phyloP scores from a whole-genome alignment of 2,329 filamentous ascomycete genomes.

The Mycogone perniciosa region DNA sequence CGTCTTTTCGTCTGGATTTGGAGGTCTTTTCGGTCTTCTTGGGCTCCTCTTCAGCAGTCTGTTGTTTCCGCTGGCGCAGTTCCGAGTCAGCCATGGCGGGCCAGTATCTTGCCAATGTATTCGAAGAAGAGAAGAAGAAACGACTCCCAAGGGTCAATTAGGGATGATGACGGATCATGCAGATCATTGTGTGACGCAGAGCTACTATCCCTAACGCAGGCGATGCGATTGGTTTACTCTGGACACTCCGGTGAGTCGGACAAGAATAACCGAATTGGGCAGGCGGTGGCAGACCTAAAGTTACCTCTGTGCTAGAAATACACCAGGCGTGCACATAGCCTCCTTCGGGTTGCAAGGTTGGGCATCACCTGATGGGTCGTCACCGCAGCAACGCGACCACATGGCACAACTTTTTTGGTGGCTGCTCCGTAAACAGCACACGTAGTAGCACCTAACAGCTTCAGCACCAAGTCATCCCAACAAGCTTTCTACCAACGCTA shows the following conservation, averaged over 20 bases:
- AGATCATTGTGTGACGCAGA: background rate
- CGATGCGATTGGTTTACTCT: slow-evolving; percentile 9
- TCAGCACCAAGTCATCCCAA: slow-evolving; percentile 4
- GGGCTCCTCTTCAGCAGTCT: slow-evolving; percentile 19
- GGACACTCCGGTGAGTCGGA: slow-evolving; percentile 10
- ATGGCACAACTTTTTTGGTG: slow-evolving; percentile 14
- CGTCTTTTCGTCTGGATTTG: slow-evolving; percentile 16
- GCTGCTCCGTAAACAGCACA: slow-evolving; percentile 21
- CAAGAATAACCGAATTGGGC: too few species aligned
- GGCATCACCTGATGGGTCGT: slow-evolving; percentile 19
- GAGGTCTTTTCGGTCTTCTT: slow-evolving; percentile 18
- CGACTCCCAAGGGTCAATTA: background rate
- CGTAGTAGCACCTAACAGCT: slow-evolving; percentile 2
- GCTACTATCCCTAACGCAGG: background rate
- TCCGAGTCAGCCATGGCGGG: slow-evolving; percentile 31
- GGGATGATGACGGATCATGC: background rate
- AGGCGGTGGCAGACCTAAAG: background rate
- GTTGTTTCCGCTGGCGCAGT: slow-evolving; percentile 40
- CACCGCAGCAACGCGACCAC: slow-evolving; percentile 18
- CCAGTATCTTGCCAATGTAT: background rate
- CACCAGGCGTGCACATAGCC: too few species aligned
- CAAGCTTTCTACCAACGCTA: background rate
- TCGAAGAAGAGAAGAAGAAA: background rate
- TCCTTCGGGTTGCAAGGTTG: background rate
- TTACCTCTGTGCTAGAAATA: too few species aligned